These are phyloP conservation scores for Eruca vesicaria DNA, from an alignment of 441 rosid species.

Conservation along the genomic window DNA sequence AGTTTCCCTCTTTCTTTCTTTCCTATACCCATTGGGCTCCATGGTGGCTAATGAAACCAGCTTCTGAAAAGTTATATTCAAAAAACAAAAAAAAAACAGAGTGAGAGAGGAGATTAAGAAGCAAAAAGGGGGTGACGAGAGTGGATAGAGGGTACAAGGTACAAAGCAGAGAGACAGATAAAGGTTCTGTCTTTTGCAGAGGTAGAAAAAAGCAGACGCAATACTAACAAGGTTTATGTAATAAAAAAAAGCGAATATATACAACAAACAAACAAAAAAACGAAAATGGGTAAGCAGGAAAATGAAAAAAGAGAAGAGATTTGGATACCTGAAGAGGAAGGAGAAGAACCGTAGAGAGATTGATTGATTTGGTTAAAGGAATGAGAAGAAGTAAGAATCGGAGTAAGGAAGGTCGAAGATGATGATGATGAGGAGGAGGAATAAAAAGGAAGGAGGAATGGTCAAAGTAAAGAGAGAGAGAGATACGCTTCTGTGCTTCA, in stretches of 20 bases:
- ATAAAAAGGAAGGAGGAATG: constrained; percentile 12
- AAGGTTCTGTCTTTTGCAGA: constrained; percentile 30
- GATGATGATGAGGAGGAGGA: background rate
- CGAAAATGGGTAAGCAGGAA: background rate
- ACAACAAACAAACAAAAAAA: background rate
- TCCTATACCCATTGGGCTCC: constrained; percentile 67
- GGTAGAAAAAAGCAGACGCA: constrained; percentile 21
- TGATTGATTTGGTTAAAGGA: background rate
- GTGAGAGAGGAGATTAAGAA: background rate
- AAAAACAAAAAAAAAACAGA: background rate
- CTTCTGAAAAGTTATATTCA: constrained; percentile 19
- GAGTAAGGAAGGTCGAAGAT: constrained; percentile 6
- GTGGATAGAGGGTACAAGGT: constrained; percentile 20
- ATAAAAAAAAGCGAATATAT: background rate
- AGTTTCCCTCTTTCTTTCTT: constrained; percentile 51
- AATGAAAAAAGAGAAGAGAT: background rate
- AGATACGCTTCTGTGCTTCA: constrained; percentile 25
- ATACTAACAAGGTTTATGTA: background rate
- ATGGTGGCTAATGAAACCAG: constrained; percentile 35
- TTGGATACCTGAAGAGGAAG: constrained; percentile 21
- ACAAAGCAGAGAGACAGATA: constrained; percentile 27
- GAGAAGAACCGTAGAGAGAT: constrained; percentile 26
- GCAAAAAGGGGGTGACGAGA: background rate
- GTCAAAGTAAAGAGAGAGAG: constrained; percentile 33
- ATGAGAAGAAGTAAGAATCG: constrained; percentile 7